Conservation (phyloP, 441 rosid species). For the Populus hybrid region DNA sequence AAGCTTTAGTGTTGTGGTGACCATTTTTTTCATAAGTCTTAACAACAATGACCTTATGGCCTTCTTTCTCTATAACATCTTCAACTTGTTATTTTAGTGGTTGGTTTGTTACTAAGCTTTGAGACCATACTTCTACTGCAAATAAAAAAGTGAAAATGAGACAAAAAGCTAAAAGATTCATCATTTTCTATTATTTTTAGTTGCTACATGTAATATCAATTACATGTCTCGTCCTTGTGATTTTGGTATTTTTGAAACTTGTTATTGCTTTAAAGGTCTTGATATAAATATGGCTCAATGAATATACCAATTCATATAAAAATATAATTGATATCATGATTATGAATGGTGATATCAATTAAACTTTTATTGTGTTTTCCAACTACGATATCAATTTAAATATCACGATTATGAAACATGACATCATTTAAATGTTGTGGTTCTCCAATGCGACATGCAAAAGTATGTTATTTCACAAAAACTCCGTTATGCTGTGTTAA, state of each 20-base stretch:
- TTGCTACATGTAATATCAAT: not conserved
- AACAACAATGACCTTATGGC: constrained; percentile 47
- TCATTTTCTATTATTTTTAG: constrained; percentile 28
- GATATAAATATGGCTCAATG: too few relatives aligned
- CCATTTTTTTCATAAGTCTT: constrained; percentile 46
- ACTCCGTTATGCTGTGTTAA: too few relatives aligned
- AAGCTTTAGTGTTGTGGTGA: constrained; percentile 50
- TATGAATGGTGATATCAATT: too few relatives aligned
- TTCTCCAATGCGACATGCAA: too few relatives aligned
- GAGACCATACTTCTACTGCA: constrained; percentile 60
- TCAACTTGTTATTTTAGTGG: constrained; percentile 15
- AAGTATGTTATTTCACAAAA: too few relatives aligned
- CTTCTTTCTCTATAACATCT: constrained; percentile 52
- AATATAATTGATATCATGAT: too few relatives aligned
- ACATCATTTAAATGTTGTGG: too few relatives aligned
- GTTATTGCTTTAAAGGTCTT: not conserved
- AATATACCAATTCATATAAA: too few relatives aligned
- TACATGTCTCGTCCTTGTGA: not conserved
- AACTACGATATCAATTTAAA: too few relatives aligned
- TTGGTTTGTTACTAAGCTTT: constrained; percentile 19
- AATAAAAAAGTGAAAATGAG: constrained; percentile 46
- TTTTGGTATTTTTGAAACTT: too few relatives aligned
- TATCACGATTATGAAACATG: too few relatives aligned
- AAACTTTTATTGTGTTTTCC: too few relatives aligned
- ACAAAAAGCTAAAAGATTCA: constrained; percentile 43